Conservation (phyloP, 768 basidiomycete genomes). For the Panellus pusillus region DNA sequence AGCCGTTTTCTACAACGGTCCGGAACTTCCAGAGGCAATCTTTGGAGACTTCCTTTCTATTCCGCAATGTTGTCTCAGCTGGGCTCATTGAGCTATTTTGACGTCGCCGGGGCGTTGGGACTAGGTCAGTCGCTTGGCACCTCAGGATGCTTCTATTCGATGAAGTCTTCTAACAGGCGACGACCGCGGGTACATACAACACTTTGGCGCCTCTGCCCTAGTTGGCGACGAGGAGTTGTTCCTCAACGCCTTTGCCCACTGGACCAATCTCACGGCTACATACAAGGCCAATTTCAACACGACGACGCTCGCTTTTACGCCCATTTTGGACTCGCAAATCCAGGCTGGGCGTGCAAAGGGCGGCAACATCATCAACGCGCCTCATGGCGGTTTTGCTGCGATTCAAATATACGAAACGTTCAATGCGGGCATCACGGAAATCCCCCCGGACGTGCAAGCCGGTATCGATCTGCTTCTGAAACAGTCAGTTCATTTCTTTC, state of each 20-base stretch:
- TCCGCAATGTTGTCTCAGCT: conserved; percentile 26
- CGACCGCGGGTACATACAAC: conserved; percentile 33
- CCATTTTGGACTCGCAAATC: conserved; percentile 36
- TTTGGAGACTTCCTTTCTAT: conserved; percentile 43
- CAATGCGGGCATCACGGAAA: conserved; percentile 8
- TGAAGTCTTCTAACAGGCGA: conserved; percentile 1
- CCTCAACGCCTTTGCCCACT: conserved; percentile 33
- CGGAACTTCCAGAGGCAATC: conserved; percentile 31
- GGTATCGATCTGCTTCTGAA: conserved; percentile 30
- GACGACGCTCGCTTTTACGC: conserved; percentile 38
- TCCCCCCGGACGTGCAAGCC: conserved; percentile 25
- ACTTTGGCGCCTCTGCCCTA: conserved; percentile 40
- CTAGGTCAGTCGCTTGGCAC: conserved; percentile 4
- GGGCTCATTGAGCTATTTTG: conserved; percentile 36
- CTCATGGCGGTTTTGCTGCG: conserved; percentile 34
- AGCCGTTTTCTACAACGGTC: conserved; percentile 38
- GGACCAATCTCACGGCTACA: conserved; percentile 28
- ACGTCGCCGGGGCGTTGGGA: conserved; percentile 33
- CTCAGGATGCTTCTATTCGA: too few relatives aligned
- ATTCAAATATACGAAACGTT: conserved; percentile 35
- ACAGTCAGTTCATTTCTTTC: conserved; percentile 28
- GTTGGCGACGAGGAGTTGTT: conserved; percentile 29
- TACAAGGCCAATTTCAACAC: conserved; percentile 26
- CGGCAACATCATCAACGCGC: conserved; percentile 40
- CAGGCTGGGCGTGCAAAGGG: conserved; percentile 33